A percentile compares a stretch with the other conserved stretches of the same genome.
Evolutionary conservation across 108 stramenopile genomes (phyloP).

Genomic region (Nitzschia sp.): DNA sequence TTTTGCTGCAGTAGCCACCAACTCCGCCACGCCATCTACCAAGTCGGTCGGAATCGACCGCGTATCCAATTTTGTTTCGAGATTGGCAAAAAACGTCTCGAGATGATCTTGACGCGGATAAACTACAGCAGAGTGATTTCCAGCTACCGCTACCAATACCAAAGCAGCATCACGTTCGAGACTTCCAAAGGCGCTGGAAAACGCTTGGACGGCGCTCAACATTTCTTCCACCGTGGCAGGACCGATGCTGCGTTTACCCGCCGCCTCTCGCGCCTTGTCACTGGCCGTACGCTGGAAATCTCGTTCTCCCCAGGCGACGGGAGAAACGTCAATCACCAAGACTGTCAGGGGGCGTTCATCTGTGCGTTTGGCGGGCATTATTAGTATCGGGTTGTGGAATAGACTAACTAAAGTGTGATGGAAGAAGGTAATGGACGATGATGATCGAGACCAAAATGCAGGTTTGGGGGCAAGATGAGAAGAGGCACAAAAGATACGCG

Average conservation of each 20-base stretch:
- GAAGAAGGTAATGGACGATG: neutral
- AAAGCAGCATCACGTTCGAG: slow-evolving; percentile 66
- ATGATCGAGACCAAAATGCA: no score
- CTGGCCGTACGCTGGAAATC: slow-evolving; percentile 46
- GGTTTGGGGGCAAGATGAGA: no score
- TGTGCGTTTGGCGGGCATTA: slow-evolving; percentile 24
- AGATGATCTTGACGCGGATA: slow-evolving; percentile 76
- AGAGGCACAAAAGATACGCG: no score
- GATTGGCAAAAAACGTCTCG: slow-evolving; percentile 50
- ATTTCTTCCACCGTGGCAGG: slow-evolving; percentile 77
- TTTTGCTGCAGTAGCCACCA: slow-evolving; percentile 57
- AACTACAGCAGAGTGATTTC: slow-evolving; percentile 61
- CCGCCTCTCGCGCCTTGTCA: slow-evolving; percentile 55
- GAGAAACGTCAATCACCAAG: slow-evolving; percentile 76
- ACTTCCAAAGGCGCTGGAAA: slow-evolving; percentile 51
- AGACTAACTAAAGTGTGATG: no score
- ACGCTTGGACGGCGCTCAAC: slow-evolving; percentile 55
- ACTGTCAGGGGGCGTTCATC: slow-evolving; percentile 58
- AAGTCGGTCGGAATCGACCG: slow-evolving; percentile 55
- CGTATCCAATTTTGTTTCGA: slow-evolving; percentile 57
- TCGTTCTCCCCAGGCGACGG: slow-evolving; percentile 77
- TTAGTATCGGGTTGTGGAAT: no score
- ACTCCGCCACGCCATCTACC: slow-evolving; percentile 66
- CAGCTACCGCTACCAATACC: slow-evolving; percentile 77
- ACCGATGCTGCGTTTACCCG: slow-evolving; percentile 64